Evolutionary conservation across 2,329 filamentous ascomycete species (phyloP), one percentile per base, ranked within the genome.

Genomic region (Dactylellina haptotyla): DNA sequence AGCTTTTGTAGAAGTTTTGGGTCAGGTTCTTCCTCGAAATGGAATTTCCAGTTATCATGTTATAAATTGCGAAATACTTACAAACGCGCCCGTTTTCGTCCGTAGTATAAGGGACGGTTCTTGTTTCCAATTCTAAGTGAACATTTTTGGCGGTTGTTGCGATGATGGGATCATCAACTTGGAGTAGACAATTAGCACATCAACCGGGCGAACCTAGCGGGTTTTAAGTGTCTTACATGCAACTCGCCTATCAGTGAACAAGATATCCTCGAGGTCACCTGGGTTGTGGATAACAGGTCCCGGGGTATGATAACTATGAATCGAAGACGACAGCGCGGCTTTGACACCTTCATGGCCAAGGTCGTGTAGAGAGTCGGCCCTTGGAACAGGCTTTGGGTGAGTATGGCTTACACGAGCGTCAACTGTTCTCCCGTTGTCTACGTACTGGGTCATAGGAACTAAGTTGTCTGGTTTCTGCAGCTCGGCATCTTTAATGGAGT

Each of bases 241-340:
- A 28, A n/a, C 32, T n/a, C 2, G 12, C n/a, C 37, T 34, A 20
- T 62, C 46, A 4, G 28, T 41, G 25, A 61, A 69, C 4, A 69
- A 48, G 14, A 62, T 54, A 45, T 69, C 64, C n/a, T 16, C 48
- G 28, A 69, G 64, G 10, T 69, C 64, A 18, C 18, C 18, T 25
- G 46, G 20, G 39, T 69, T 69, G 23, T 69, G 64, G 4, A 69
- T 61, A 12, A 69, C 56, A 3, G 64, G 54, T 10, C 64, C 64
- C 8, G 56, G 64, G n/a, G 64, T 18, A 25, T 69, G 54, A 18
- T 32, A 25, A 16, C 45, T 45, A 41, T 69, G 64, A 28, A 28
- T 25, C 10, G 18, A 4, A 30, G 41, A 18, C n/a, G 50, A 26
- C 14, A n/a, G 34, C 16, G 50, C 26, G 1, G 32, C 23, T 14